These are phyloP conservation scores for Aspergillus taichungensis DNA, from an alignment of 495 filamentous ascomycete species.

Conservation along the genomic window DNA sequence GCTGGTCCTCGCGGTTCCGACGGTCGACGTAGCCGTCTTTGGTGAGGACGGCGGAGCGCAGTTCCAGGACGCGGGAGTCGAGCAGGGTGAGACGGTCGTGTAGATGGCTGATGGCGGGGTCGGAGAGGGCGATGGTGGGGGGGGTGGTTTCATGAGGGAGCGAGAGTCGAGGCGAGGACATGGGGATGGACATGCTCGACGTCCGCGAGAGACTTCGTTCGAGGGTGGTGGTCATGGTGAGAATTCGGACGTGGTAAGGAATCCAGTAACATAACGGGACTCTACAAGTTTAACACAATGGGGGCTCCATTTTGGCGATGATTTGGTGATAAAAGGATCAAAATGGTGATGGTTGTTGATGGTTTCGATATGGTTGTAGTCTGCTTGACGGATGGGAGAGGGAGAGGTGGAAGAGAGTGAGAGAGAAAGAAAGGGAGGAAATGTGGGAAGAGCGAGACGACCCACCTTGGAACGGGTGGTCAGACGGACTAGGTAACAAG, in stretches of 20 bases:
- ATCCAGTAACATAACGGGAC: slow-evolving; percentile 3
- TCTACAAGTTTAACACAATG: slow-evolving; percentile 2
- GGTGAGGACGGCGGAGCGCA: slow-evolving; percentile 29
- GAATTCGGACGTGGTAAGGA: slow-evolving; percentile 4
- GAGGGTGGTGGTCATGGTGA: slow-evolving; percentile 30
- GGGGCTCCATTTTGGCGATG: slow-evolving; percentile 15
- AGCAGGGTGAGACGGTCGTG: slow-evolving; percentile 33
- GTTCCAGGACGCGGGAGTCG: slow-evolving; percentile 30
- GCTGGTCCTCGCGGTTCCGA: slow-evolving; percentile 35
- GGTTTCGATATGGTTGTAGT: neutral
- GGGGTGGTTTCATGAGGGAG: slow-evolving; percentile 27
- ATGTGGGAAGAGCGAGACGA: slow-evolving; percentile 1
- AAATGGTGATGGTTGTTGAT: slow-evolving; percentile 1
- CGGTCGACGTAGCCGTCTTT: slow-evolving; percentile 34
- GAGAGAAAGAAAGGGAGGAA: neutral
- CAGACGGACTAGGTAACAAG: too few relatives aligned
- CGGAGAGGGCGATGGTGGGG: slow-evolving; percentile 15
- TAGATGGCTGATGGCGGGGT: slow-evolving; percentile 25
- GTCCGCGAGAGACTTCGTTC: slow-evolving; percentile 35
- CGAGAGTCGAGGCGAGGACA: slow-evolving; percentile 31
- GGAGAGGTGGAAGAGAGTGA: neutral
- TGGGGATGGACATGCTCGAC: slow-evolving; percentile 31
- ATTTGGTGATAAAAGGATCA: neutral
- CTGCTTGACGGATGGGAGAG: neutral
- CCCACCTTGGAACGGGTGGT: neutral